Percentiles rank a stretch among this genome's conserved stretches.
Evolutionary conservation across 2,329 filamentous ascomycete genomes (phyloP).

Genomic region (Ciborinia camelliae): DNA sequence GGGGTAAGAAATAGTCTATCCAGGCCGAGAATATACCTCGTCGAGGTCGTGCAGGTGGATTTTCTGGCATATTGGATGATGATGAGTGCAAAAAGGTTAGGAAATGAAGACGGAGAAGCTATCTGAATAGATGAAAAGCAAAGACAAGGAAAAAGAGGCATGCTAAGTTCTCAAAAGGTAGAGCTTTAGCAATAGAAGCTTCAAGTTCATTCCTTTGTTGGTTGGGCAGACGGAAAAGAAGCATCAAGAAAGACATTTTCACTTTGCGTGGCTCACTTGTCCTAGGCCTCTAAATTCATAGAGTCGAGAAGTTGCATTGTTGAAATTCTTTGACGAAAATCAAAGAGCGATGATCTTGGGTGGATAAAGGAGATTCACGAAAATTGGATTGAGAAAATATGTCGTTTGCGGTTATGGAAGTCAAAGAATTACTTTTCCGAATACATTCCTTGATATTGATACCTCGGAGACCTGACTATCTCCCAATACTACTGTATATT

Average conservation of each 20-base stretch:
- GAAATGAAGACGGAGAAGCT: slow-evolving; percentile 6
- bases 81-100: background rate
- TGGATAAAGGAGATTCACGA: background rate
- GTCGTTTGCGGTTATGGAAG: slow-evolving; percentile 8
- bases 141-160: background rate
- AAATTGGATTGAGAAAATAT: background rate
- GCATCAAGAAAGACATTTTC: background rate
- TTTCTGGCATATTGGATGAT: slow-evolving; percentile 1
- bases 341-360: background rate
- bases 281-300: background rate
- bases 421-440: slow-evolving; percentile 2
- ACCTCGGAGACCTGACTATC: background rate
- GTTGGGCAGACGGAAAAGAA: background rate
- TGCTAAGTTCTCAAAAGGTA: background rate
- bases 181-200: background rate
- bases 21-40: background rate
- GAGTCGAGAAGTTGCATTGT: slow-evolving; percentile 8
- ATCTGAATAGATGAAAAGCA: background rate
- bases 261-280: background rate
- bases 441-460: slow-evolving; percentile 4
- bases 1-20: slow-evolving; percentile 11
- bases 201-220: slow-evolving; percentile 4
- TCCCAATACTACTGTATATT: background rate
- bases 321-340: background rate
- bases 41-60: background rate